These are phyloP conservation scores for Trypanosoma cruzi DNA, from an alignment of 208 protist species.

Conservation along the genomic window DNA sequence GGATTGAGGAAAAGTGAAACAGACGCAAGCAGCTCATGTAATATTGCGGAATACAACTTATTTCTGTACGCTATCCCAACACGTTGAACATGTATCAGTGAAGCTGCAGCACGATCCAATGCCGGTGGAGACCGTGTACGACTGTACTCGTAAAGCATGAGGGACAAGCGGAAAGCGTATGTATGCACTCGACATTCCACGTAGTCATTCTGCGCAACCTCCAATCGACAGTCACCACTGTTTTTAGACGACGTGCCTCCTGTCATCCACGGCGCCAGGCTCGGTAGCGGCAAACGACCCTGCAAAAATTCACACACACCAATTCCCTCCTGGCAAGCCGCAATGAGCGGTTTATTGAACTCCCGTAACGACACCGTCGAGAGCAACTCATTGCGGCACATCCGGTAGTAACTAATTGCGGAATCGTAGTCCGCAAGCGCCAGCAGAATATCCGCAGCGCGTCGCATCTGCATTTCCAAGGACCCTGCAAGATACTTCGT, in stretches of 20 bases:
- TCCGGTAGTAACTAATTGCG: conserved; percentile 63
- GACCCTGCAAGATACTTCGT: conserved; percentile 61
- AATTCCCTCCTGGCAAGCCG: conserved; percentile 75
- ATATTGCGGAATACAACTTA: conserved; percentile 44
- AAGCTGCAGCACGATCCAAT: conserved; percentile 42
- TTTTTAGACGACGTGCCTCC: conserved; percentile 39
- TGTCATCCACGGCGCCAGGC: conserved; percentile 51
- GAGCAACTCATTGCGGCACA: conserved; percentile 78
- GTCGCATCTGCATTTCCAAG: conserved; percentile 87
- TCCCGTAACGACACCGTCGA: conserved; percentile 51
- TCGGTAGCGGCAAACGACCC: conserved; percentile 49
- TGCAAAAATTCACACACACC: conserved; percentile 61
- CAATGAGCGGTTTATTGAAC: conserved; percentile 75
- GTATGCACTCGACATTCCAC: conserved; percentile 33
- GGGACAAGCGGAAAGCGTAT: conserved; percentile 57
- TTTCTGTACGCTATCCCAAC: conserved; percentile 37
- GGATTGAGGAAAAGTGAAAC: conserved; percentile 65
- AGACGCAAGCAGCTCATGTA: conserved; percentile 66
- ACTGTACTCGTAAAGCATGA: conserved; percentile 73
- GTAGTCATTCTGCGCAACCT: conserved; percentile 76
- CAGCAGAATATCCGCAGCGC: conserved; percentile 69
- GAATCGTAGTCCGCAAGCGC: conserved; percentile 63
- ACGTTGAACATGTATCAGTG: conserved; percentile 53
- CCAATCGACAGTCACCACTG: conserved; percentile 56
- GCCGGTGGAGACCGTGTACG: conserved; percentile 58